Evolutionary conservation across 371 early-diverging fungal genomes (phyloP).

Genomic region (Choanephora cucurbitarum): DNA sequence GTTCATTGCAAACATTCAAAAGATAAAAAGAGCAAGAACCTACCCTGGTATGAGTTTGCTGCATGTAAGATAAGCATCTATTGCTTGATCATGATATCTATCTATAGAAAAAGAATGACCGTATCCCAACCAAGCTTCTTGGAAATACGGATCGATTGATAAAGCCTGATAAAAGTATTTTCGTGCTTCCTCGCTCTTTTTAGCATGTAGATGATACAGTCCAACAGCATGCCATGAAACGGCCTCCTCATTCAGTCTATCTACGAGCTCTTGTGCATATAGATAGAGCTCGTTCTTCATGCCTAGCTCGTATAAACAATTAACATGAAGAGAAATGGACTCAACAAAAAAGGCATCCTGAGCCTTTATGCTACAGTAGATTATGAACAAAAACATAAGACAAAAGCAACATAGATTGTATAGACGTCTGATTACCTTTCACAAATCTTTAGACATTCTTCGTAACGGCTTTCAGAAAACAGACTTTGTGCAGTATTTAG

Average conservation of each 20-base stretch:
- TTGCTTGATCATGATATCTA: slow-evolving; percentile 78
- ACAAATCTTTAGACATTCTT: slow-evolving; percentile 60
- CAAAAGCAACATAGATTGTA: neutral
- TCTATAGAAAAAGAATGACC: slow-evolving; percentile 80
- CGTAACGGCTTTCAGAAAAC: slow-evolving; percentile 55
- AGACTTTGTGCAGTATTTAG: slow-evolving; percentile 61
- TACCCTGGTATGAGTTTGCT: slow-evolving; percentile 69
- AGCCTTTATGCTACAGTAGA: slow-evolving; percentile 52
- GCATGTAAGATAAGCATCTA: slow-evolving; percentile 70
- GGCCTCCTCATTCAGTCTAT: slow-evolving; percentile 31
- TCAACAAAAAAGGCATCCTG: slow-evolving; percentile 61
- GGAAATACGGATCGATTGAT: slow-evolving; percentile 61
- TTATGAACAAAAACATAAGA: neutral
- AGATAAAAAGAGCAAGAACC: neutral
- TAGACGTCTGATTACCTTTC: slow-evolving; percentile 41
- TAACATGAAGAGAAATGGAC: slow-evolving; percentile 61
- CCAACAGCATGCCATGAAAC: slow-evolving; percentile 77
- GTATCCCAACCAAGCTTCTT: slow-evolving; percentile 76
- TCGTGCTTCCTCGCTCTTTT: slow-evolving; percentile 62
- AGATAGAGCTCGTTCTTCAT: slow-evolving; percentile 65
- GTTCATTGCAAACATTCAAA: no score
- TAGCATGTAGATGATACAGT: slow-evolving; percentile 65
- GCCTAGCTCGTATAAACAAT: slow-evolving; percentile 65
- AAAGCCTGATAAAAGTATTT: slow-evolving; percentile 56
- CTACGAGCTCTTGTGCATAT: slow-evolving; percentile 44